These are phyloP conservation scores for Hyaloscypha hepaticicola DNA, from an alignment of 495 filamentous ascomycete species.

Conservation along the genomic window DNA sequence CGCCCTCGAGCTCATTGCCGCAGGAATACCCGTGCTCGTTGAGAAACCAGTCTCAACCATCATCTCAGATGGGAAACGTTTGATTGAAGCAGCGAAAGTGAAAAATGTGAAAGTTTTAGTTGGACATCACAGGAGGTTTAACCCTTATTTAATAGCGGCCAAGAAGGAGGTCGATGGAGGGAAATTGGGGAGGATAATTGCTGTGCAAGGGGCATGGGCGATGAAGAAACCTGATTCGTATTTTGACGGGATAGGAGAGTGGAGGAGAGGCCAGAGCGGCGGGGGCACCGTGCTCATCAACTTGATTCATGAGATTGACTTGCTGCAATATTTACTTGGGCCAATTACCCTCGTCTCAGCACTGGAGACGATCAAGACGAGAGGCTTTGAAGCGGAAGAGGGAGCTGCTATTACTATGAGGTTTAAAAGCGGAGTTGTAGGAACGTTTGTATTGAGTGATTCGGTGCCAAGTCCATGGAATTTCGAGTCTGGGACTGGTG, in stretches of 20 bases:
- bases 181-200: slow-evolving; percentile 47
- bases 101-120: slow-evolving; percentile 49
- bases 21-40: slow-evolving; percentile 53
- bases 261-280: slow-evolving; percentile 44
- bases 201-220: slow-evolving; percentile 56
- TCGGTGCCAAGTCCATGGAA: slow-evolving; percentile 50
- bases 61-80: slow-evolving; percentile 34
- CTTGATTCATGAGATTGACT: slow-evolving; percentile 59
- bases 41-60: slow-evolving; percentile 57
- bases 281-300: slow-evolving; percentile 58
- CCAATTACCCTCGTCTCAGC: slow-evolving; percentile 52
- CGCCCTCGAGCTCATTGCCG: slow-evolving; percentile 47
- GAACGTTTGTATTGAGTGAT: slow-evolving; percentile 56
- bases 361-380: slow-evolving; percentile 44
- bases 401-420: slow-evolving; percentile 54
- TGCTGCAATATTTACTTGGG: slow-evolving; percentile 58
- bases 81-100: slow-evolving; percentile 23
- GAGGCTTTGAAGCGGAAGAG: slow-evolving; percentile 53
- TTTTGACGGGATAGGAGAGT: slow-evolving; percentile 48
- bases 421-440: slow-evolving; percentile 57
- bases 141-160: slow-evolving; percentile 52
- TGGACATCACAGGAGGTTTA: slow-evolving; percentile 62
- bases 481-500: slow-evolving; percentile 57
- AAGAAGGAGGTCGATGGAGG: slow-evolving; percentile 42
- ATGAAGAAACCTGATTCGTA: slow-evolving; percentile 51